Conservation (phyloP, 441 rosid species). For the Croton laevigatus region DNA sequence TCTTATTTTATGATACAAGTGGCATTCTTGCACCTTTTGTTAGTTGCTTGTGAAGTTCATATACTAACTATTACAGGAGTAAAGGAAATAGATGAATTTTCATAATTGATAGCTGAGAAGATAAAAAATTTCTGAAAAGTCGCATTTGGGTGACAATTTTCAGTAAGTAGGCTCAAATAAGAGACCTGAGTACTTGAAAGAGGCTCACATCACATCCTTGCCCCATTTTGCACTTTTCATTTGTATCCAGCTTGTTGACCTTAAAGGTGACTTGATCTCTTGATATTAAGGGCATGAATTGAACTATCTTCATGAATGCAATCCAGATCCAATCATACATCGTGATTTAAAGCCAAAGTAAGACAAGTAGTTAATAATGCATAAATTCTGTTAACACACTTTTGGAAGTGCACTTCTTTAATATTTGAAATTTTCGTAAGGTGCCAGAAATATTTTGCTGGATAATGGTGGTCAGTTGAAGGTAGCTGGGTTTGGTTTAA, state of each 20-base stretch:
- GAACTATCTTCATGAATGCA: constrained; percentile 96
- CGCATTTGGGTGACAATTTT: too few species aligned
- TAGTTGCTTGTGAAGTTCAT: too few species aligned
- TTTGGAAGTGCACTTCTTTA: constrained; percentile 44
- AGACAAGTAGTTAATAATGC: constrained; percentile 48
- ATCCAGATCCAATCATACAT: constrained; percentile 93
- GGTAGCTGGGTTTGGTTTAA: constrained; percentile 84
- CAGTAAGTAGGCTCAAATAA: too few species aligned
- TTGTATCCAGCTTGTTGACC: constrained; percentile 9
- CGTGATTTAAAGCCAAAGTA: constrained; percentile 94
- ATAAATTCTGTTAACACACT: constrained; percentile 20
- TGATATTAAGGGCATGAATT: constrained; percentile 81
- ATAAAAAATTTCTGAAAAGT: too few species aligned
- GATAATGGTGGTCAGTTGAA: constrained; percentile 85
- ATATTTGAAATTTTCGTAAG: constrained; percentile 83
- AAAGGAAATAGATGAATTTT: neutral
- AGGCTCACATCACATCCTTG: neutral
- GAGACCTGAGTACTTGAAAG: too few species aligned
- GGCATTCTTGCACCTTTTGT: too few species aligned
- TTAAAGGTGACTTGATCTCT: constrained; percentile 29
- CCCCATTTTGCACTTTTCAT: constrained; percentile 2
- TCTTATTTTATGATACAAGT: too few species aligned
- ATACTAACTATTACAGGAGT: neutral
- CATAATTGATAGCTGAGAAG: too few species aligned
- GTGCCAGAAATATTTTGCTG: constrained; percentile 99